phyloP scores from a whole-genome alignment of 495 filamentous ascomycete genomes.

The Cenococcum geophilum region DNA sequence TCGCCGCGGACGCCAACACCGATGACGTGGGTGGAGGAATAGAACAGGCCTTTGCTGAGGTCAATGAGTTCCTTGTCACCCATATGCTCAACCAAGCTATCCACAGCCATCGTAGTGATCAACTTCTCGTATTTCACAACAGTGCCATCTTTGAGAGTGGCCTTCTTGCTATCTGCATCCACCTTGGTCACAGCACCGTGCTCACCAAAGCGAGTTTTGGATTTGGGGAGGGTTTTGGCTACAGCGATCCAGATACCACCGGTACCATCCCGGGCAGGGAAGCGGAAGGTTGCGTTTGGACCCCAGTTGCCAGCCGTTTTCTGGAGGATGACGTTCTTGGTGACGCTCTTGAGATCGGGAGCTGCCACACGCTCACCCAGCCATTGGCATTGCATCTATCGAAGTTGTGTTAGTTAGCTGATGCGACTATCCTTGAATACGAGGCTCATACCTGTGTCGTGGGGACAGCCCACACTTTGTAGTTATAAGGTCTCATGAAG shows the following conservation, averaged over 20 bases:
- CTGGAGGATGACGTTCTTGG: slow-evolving; percentile 89
- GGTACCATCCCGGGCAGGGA: slow-evolving; percentile 91
- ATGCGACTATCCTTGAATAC: background rate
- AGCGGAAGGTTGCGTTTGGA: slow-evolving; percentile 96
- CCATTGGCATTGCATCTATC: slow-evolving; percentile 98
- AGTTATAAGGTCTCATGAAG: slow-evolving; percentile 99
- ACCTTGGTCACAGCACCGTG: slow-evolving; percentile 79
- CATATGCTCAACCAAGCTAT: slow-evolving; percentile 81
- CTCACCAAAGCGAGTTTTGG: slow-evolving; percentile 85
- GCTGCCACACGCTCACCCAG: slow-evolving; percentile 98
- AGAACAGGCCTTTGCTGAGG: slow-evolving; percentile 89
- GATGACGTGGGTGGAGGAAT: slow-evolving; percentile 95
- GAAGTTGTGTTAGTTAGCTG: slow-evolving; percentile 7
- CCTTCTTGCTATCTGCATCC: slow-evolving; percentile 74
- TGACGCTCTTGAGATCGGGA: slow-evolving; percentile 91
- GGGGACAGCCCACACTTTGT: slow-evolving; percentile 98
- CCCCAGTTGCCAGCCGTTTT: slow-evolving; percentile 98
- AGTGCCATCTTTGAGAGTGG: slow-evolving; percentile 76
- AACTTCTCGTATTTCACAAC: slow-evolving; percentile 90
- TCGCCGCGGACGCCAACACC: slow-evolving; percentile 89
- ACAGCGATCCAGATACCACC: slow-evolving; percentile 99
- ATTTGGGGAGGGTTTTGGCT: slow-evolving; percentile 82
- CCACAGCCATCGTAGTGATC: slow-evolving; percentile 93
- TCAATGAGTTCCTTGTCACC: slow-evolving; percentile 73
- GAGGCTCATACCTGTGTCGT: slow-evolving; percentile 74